Percentiles rank a stretch among this genome's conserved stretches.
These are phyloP conservation scores for Pyrus hybrid DNA, from an alignment of 331 rosid species.

Conservation along the genomic window DNA sequence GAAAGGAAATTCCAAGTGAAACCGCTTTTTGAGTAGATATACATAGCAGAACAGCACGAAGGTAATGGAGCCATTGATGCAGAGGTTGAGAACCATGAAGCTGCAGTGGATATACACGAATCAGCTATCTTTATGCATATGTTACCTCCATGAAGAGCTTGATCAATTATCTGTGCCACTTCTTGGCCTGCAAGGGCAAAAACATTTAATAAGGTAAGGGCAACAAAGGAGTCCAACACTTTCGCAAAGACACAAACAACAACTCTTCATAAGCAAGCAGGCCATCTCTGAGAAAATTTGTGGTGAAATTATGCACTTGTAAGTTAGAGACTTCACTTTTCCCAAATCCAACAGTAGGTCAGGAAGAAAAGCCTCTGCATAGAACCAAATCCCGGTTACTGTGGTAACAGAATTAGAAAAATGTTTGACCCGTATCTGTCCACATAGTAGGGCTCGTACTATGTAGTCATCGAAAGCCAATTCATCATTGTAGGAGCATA, in stretches of 20 bases:
- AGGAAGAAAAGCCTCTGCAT: constrained; percentile 25
- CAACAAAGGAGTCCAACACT: constrained; percentile 11
- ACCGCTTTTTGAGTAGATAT: constrained; percentile 61
- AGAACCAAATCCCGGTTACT: no score
- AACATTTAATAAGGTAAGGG: constrained; percentile 13
- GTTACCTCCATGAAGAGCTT: constrained; percentile 61
- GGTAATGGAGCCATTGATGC: constrained; percentile 32
- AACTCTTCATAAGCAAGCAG: constrained; percentile 82
- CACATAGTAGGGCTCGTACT: constrained; percentile 69
- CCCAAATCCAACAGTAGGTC: constrained; percentile 80
- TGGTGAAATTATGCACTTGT: constrained; percentile 57
- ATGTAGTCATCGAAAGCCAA: constrained; percentile 94
- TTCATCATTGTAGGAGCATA: constrained; percentile 58
- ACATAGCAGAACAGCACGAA: constrained; percentile 48
- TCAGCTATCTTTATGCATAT: constrained; percentile 58
- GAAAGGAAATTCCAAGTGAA: constrained; percentile 64
- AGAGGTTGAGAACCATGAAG: constrained; percentile 23
- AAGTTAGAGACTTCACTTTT: constrained; percentile 67
- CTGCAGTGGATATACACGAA: constrained; percentile 25
- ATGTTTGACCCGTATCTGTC: constrained; percentile 99
- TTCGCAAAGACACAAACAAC: constrained; percentile 5
- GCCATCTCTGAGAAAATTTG: constrained; percentile 53
- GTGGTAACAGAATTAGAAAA: background rate
- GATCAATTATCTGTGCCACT: constrained; percentile 66
- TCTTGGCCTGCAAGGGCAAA: constrained; percentile 59